Evolutionary conservation across 2,329 filamentous ascomycete species (phyloP), one percentile per base, ranked within the genome.

Genomic region (Zelopaecilomyces penicillatus): DNA sequence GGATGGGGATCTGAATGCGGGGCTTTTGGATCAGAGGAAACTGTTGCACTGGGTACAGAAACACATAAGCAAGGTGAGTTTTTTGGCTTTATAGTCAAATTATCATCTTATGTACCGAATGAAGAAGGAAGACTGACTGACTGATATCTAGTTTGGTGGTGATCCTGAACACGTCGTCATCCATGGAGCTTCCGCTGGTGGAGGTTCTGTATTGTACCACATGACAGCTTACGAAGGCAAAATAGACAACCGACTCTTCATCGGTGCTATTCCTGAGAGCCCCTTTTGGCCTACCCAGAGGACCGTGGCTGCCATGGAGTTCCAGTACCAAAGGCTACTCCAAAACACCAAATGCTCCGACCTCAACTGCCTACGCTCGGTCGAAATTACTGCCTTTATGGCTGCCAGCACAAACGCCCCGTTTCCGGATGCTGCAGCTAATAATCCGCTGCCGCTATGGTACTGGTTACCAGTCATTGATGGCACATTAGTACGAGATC

Each of bases 1-100:
- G 5, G 64, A 78, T 50, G 80, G 80, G 1, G 69, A 73, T 40
- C 65, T 83, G 6, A 85, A 86, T 54, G 76, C 65, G 2, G 82
- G 82, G 0, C 59, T 85, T 6, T 65, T 83, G 3, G 82, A 86
- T 52, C 80, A 85, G 61, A 68, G 78, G 12, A 69, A 75, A 28
- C 65, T 75, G 3, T 58, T 86, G 38, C 57, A 74, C 41, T 85
- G 82, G 82, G 71, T 83, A 0, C 69, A 78, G 53, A 62, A 71
- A 32, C 65, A 85, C 47, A 82, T 85, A 36, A 57, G 61, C 30
- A 59, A 70, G 57, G 69, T 70, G 55, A 5, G 48, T 46, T 11
- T 6, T 26, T 9, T 34, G 32, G 32, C 32, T 34, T 34, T 30
- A 26, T 30, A 7, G 19, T 19, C 19, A 19, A 19, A 19, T 19